Evolutionary conservation across 495 filamentous ascomycete genomes (phyloP), one percentile per base, ranked within the genome.

Genomic region (Barbatosphaeria neglecta): DNA sequence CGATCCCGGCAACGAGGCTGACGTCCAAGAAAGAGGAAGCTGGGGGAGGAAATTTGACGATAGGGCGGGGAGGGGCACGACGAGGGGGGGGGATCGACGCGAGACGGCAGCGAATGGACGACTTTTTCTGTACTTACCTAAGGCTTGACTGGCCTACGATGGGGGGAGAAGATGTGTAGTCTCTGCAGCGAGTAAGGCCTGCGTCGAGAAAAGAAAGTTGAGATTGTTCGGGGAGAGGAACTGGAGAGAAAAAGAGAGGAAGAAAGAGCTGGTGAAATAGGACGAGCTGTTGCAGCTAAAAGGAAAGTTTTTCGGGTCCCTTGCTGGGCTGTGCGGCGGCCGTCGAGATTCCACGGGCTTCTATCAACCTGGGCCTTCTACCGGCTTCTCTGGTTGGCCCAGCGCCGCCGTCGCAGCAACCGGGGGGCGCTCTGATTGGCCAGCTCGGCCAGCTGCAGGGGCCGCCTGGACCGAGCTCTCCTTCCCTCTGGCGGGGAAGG

Each of bases 281-380:
- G 50, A 45, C 51, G 49, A 53, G 46, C 50, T 41, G 50, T 48
- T 40, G 54, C 58, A 61, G 49, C 58, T 62, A 65, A 65, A 64
- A 65, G 62, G 50, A 54, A 39, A 39, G 37, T 40, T 52, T 53
- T 37, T 45, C 55, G 52, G 48, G 54, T 53, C 56, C n/a, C n/a
- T n/a, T n/a, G n/a, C n/a, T n/a, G n/a, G n/a, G n/a, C n/a, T n/a
- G n/a, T n/a, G n/a, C n/a, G n/a, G n/a, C 52, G 50, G 49, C 52
- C 53, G 51, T 53, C 53, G 58, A 54, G 49, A 59, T 65, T 65
- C 62, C 41, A 65, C 56, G 58, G 53, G 62, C 59, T 65, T 65
- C 62, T 63, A 65, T 59, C 55, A 50, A 35, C 54, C 56, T 55
- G 50, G n/a, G 55, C 47, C 58, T 40, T 60, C 60, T 49, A 41